phyloP scores from a whole-genome alignment of 306 rosid species.

The Pyrus communis region DNA sequence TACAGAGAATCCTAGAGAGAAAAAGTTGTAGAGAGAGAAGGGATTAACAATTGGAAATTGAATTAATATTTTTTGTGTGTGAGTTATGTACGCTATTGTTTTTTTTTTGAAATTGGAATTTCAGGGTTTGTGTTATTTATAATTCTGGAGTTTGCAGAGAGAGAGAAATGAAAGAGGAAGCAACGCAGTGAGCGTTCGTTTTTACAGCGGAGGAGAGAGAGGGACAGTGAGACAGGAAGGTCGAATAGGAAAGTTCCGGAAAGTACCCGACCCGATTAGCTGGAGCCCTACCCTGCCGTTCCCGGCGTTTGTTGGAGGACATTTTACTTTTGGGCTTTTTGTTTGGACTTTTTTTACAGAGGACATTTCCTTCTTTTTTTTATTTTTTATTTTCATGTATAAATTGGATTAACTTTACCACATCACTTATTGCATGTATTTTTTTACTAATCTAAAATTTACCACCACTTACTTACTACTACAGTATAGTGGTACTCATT shows the following conservation, averaged over 20 bases:
- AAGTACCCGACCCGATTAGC: conserved; percentile 21
- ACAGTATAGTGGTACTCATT: too few species aligned
- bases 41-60: not conserved
- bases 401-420: not conserved
- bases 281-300: conserved; percentile 27
- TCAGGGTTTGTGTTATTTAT: not conserved
- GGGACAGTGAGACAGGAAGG: not conserved
- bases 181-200: not conserved
- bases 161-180: not conserved
- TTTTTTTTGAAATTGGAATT: not conserved
- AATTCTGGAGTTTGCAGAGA: conserved; percentile 10
- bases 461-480: not conserved
- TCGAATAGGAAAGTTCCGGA: conserved; percentile 20
- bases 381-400: not conserved
- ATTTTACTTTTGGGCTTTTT: not conserved
- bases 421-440: not conserved
- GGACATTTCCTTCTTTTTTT: not conserved
- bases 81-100: not conserved
- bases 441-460: not conserved
- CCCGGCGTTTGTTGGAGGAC: not conserved
- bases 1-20: not conserved
- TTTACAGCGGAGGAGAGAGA: conserved; percentile 1
- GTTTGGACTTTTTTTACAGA: too few species aligned
- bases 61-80: not conserved
- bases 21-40: not conserved